Percentiles rank a stretch among this genome's conserved stretches.
These are phyloP conservation scores for Phytophthora pisi DNA, from an alignment of 352 stramenopile species.

Conservation along the genomic window DNA sequence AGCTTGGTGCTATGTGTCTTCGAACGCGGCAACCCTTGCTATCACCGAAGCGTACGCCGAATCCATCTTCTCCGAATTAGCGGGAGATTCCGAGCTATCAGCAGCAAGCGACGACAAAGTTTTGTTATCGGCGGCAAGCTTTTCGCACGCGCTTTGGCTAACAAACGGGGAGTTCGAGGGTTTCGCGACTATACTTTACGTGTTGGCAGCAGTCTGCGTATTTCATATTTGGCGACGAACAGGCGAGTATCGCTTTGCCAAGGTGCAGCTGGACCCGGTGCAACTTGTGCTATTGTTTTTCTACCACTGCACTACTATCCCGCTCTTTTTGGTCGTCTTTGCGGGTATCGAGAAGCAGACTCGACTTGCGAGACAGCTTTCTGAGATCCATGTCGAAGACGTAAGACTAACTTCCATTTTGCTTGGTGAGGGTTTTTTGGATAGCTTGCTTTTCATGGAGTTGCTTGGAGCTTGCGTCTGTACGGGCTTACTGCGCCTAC, in stretches of 20 bases:
- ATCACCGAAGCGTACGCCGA: slow-evolving; percentile 23
- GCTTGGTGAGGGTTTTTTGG: slow-evolving; percentile 45
- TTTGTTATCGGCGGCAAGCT: slow-evolving; percentile 6
- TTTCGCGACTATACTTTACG: slow-evolving; percentile 36
- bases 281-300: slow-evolving; percentile 54
- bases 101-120: neutral
- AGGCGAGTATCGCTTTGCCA: slow-evolving; percentile 39
- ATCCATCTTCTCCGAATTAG: slow-evolving; percentile 18
- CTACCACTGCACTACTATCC: slow-evolving; percentile 47
- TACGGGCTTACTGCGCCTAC: slow-evolving; percentile 51
- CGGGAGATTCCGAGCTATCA: neutral
- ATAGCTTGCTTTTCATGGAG: slow-evolving; percentile 54
- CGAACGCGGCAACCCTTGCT: slow-evolving; percentile 24
- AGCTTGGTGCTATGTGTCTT: slow-evolving; percentile 30
- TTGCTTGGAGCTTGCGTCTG: slow-evolving; percentile 44
- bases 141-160: slow-evolving; percentile 32
- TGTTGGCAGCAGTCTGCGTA: slow-evolving; percentile 27
- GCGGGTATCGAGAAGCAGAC: slow-evolving; percentile 46
- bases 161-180: slow-evolving; percentile 27
- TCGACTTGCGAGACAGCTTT: slow-evolving; percentile 19
- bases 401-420: slow-evolving; percentile 23
- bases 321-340: slow-evolving; percentile 42
- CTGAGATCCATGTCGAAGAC: slow-evolving; percentile 17
- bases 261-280: slow-evolving; percentile 41
- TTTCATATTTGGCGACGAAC: slow-evolving; percentile 37